Evolutionary conservation across 306 rosid species (phyloP), one percentile per base, ranked within the genome.

Genomic region (Oemleria cerasiformis): DNA sequence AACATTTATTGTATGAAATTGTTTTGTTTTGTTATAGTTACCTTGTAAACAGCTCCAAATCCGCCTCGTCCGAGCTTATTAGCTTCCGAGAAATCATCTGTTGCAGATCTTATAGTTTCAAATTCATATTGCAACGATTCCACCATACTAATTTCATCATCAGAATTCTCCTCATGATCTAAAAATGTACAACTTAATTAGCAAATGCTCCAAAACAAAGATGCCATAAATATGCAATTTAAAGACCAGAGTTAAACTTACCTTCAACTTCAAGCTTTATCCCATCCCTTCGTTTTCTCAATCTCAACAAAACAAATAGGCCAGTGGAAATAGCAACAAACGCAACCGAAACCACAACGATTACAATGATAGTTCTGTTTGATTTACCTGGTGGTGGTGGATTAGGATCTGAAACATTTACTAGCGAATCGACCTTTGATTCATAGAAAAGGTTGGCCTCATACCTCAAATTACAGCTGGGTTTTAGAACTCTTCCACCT

Each of bases 11-110:
- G 17, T 30, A 19, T 19, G 63, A 19, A 19, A 63, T 9, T 39
- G 9, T 38, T 19, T 19, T 36, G 58, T 49, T 5, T 40, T 34
- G 5, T 49, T 30, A 2, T 30, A 30, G 2, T 1, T 82, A 87
- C 89, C 85, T 77, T 87, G 70, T 82, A 87, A 69, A 83, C 85
- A 20, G 72, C 41, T 17, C 89, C 92, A 79, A 83, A 85, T 56
- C 88, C 86, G 21, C 90, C 90, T 76, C 77, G 73, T 65, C 92
- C 90, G 25, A 83, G 79, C 58, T 79, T 85, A 19, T 85, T 85
- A 69, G 47, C 77, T 30, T 75, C 70, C 15, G 87, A 81, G 54
- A 88, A 88, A 65, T 81, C 17, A 69, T 83, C 30, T 9, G 92
- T 85, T 8, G 87, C 83, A 1, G 30, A 51, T 72, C 57, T 57